These are phyloP conservation scores for Penicillium sp. DNA, from an alignment of 2,329 filamentous ascomycete genomes.

Conservation along the genomic window DNA sequence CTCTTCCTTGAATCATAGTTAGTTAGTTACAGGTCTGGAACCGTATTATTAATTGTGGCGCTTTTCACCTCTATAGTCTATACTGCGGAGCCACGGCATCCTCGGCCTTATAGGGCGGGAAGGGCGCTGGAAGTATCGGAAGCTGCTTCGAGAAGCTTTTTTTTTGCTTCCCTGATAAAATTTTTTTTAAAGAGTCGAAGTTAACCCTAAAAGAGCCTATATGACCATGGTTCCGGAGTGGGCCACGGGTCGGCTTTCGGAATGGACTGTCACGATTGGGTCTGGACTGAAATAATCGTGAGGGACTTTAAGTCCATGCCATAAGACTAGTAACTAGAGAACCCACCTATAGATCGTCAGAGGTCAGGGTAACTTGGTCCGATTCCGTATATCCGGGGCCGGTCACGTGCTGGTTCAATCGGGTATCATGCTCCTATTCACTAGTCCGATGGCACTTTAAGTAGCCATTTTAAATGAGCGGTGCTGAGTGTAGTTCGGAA, in stretches of 20 bases:
- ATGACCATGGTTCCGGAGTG: constrained; percentile 13
- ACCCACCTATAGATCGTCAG: constrained; percentile 6
- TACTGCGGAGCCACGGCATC: background rate
- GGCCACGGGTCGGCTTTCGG: constrained; percentile 2
- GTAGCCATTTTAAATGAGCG: background rate
- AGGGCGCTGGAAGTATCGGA: constrained; percentile 1
- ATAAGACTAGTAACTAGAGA: background rate
- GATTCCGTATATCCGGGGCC: constrained; percentile 14
- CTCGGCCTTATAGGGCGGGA: background rate
- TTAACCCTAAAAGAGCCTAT: background rate
- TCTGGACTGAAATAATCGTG: constrained; percentile 7
- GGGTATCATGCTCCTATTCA: constrained; percentile 13
- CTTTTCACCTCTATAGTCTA: background rate
- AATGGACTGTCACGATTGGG: constrained; percentile 8
- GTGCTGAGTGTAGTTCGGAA: background rate
- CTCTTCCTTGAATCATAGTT: background rate
- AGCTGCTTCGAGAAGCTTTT: constrained; percentile 9
- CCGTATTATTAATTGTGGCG: background rate
- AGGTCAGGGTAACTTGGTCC: constrained; percentile 6
- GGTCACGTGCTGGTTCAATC: constrained; percentile 13
- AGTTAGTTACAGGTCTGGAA: background rate
- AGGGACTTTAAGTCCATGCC: background rate
- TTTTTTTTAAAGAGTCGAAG: background rate
- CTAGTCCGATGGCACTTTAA: background rate
- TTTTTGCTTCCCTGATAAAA: background rate